A percentile compares a stretch with the other conserved stretches of the same genome.
phyloP scores from a whole-genome alignment of 2,329 filamentous ascomycete species.

The Microdochium paspali region DNA sequence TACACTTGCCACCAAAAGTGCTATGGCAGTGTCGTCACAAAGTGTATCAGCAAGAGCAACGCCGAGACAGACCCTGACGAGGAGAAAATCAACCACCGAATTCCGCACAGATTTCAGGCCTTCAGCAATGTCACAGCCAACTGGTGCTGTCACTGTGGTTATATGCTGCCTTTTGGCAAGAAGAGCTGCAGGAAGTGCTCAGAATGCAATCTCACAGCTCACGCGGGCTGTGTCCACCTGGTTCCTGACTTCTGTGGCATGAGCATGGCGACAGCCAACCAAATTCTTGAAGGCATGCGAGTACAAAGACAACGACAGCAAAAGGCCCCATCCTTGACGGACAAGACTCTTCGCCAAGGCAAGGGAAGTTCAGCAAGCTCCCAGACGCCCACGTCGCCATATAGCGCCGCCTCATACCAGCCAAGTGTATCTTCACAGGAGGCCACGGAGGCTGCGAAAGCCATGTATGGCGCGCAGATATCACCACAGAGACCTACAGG shows the following conservation, averaged over 20 bases:
- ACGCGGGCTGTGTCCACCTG: conserved; percentile 84
- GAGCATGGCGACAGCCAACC: conserved; percentile 95
- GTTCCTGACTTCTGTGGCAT: conserved; percentile 99
- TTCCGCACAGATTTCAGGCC: conserved; percentile 93
- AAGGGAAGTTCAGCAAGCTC: conserved; percentile 33
- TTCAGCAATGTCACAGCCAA: conserved; percentile 97
- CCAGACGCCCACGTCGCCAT: conserved; percentile 19
- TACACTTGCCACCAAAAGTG: conserved; percentile 99
- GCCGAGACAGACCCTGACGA: conserved; percentile 97
- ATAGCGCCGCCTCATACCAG: conserved; percentile 15
- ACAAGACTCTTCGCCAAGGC: conserved; percentile 52
- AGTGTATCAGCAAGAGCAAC: conserved; percentile 99
- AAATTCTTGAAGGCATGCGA: conserved; percentile 81
- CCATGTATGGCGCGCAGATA: conserved; percentile 47
- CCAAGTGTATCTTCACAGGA: conserved; percentile 33
- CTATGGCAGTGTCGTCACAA: conserved; percentile 92
- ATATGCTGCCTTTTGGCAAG: conserved; percentile 86
- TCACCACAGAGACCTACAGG: conserved; percentile 40
- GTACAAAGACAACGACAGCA: conserved; percentile 64
- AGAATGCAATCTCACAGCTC: conserved; percentile 87
- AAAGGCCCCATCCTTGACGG: conserved; percentile 49
- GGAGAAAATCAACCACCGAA: conserved; percentile 98
- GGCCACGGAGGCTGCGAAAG: conserved; percentile 54
- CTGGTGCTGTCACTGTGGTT: conserved; percentile 99
- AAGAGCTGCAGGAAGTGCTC: conserved; percentile 91